A percentile compares a stretch with the other conserved stretches of the same genome.
phyloP scores from a whole-genome alignment of 1,284 basidiomycete species.

The Moniliophthora roreri region DNA sequence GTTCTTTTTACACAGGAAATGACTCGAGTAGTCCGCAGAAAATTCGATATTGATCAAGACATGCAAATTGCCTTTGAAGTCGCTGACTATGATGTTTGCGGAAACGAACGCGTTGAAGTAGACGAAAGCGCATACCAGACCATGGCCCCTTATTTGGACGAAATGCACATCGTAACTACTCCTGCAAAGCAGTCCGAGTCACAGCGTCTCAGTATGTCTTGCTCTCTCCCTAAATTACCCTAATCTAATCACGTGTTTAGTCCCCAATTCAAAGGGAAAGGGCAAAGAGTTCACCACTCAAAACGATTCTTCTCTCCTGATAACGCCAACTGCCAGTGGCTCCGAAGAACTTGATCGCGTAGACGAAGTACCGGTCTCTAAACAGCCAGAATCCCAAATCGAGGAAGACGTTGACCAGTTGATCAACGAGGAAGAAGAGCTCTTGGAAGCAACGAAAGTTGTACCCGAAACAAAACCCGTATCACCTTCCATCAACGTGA shows the following conservation, averaged over 20 bases:
- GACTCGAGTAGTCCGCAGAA: conserved; percentile 17
- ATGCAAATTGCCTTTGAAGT: conserved; percentile 23
- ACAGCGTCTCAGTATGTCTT: too few species aligned
- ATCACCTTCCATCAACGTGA: too few species aligned
- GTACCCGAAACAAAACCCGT: too few species aligned
- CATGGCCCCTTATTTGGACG: conserved; percentile 27
- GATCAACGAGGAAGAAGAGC: too few species aligned
- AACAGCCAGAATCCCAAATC: too few species aligned
- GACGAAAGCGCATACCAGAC: conserved; percentile 30
- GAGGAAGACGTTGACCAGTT: too few species aligned
- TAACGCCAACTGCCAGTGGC: not conserved
- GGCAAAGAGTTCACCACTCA: not conserved
- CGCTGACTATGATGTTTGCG: conserved; percentile 29
- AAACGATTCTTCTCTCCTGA: conserved; percentile 3
- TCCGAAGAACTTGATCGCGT: too few species aligned
- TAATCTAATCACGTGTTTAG: too few species aligned
- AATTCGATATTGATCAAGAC: conserved; percentile 20
- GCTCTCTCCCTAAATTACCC: too few species aligned
- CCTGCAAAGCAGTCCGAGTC: not conserved
- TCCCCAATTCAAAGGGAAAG: too few species aligned
- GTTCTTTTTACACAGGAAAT: conserved; percentile 22
- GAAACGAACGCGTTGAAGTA: conserved; percentile 27
- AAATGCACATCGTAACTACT: conserved; percentile 20
- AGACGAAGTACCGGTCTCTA: too few species aligned
- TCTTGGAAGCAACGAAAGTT: too few species aligned